These are phyloP conservation scores for Rhizopogon parksii DNA, from an alignment of 1,284 basidiomycete genomes.

Conservation along the genomic window DNA sequence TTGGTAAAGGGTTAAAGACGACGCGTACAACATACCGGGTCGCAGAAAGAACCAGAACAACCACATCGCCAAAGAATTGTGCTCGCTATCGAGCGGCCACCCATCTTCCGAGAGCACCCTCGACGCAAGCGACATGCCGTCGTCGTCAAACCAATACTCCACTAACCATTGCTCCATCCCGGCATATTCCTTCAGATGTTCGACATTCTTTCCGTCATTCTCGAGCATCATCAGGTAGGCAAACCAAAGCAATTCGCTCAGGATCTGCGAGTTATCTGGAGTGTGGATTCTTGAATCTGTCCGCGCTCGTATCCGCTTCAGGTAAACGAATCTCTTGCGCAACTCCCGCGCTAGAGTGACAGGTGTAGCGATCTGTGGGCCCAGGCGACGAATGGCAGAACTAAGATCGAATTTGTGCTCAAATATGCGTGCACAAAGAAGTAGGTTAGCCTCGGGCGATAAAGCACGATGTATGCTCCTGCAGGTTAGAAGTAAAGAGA, in stretches of 20 bases:
- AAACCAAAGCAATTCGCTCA: conserved; percentile 50
- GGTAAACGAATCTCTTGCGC: conserved; percentile 42
- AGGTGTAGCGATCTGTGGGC: conserved; percentile 34
- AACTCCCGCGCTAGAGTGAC: conserved; percentile 50
- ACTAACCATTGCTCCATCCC: conserved; percentile 42
- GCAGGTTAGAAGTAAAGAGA: conserved; percentile 52
- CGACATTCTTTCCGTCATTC: conserved; percentile 72
- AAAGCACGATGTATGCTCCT: conserved; percentile 42
- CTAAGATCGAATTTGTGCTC: conserved; percentile 58
- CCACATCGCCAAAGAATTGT: conserved; percentile 62
- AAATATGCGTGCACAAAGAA: conserved; percentile 69
- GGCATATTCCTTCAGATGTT: conserved; percentile 55
- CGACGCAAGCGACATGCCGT: conserved; percentile 39
- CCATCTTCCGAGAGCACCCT: conserved; percentile 29
- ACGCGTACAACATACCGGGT: conserved; percentile 39
- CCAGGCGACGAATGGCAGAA: conserved; percentile 51
- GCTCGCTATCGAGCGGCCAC: conserved; percentile 53
- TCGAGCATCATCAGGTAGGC: conserved; percentile 74
- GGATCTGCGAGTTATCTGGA: conserved; percentile 21
- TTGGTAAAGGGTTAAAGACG: conserved; percentile 5
- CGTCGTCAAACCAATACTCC: conserved; percentile 46
- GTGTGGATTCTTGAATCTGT: conserved; percentile 30
- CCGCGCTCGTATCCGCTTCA: conserved; percentile 46
- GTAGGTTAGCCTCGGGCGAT: conserved; percentile 43
- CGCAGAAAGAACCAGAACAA: conserved; percentile 64